phyloP scores from a whole-genome alignment of 331 rosid genomes.

The Quercus tomentella region DNA sequence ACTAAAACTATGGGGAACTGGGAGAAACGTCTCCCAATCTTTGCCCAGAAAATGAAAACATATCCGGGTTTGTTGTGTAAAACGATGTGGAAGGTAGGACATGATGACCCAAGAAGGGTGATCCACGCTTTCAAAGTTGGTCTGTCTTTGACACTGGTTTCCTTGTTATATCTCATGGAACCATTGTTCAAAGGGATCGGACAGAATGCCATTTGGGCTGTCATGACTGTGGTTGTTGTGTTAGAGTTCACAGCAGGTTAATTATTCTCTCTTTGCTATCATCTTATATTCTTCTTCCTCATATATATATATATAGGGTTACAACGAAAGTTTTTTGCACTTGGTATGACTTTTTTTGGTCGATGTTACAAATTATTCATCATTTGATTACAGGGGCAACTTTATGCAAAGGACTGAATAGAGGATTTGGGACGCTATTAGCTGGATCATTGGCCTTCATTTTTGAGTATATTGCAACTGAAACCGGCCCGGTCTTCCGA shows the following conservation, averaged over 20 bases:
- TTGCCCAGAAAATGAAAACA: conserved; percentile 38
- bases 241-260: conserved; percentile 91
- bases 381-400: conserved; percentile 68
- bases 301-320: neutral
- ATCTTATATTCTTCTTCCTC: no score
- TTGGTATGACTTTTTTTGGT: no score
- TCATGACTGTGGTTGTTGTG: conserved; percentile 96
- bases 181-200: conserved; percentile 69
- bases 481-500: conserved; percentile 34
- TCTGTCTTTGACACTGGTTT: conserved; percentile 64
- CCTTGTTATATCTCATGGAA: conserved; percentile 69
- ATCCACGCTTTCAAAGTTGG: conserved; percentile 90
- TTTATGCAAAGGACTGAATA: conserved; percentile 90
- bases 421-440: conserved; percentile 87
- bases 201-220: conserved; percentile 82
- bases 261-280: neutral
- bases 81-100: conserved; percentile 66
- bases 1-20: conserved; percentile 20
- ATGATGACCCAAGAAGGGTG: conserved; percentile 80
- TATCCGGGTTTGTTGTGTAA: conserved; percentile 40
- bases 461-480: conserved; percentile 50
- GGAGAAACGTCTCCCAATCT: conserved; percentile 25
- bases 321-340: no score
- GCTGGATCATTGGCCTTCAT: conserved; percentile 82
- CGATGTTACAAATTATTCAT: neutral